Conservation (phyloP, 495 filamentous ascomycete species). For the Annulohypoxylon maeteangense region DNA sequence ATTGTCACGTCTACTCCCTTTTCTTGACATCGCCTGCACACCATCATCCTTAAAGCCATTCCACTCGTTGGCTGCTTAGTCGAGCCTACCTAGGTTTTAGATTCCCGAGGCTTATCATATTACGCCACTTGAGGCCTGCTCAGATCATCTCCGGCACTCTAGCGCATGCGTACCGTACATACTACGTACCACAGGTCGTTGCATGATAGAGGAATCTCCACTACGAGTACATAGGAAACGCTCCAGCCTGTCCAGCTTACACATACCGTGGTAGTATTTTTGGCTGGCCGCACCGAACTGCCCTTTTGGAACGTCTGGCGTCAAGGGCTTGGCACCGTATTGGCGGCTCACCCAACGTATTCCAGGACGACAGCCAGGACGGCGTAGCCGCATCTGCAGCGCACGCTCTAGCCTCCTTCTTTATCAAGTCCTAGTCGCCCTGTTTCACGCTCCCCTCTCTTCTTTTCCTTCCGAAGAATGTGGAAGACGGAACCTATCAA, state of each 20-base stretch:
- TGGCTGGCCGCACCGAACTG: conserved; percentile 34
- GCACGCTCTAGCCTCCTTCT: conserved; percentile 15
- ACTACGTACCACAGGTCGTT: conserved; percentile 10
- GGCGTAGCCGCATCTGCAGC: conserved; percentile 28
- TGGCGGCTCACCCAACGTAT: conserved; percentile 23
- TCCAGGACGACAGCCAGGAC: conserved; percentile 27
- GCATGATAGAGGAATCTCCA: conserved; percentile 39
- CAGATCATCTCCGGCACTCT: conserved; percentile 28
- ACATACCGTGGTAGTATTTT: conserved; percentile 21
- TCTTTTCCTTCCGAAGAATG: conserved; percentile 24
- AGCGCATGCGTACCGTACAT: neutral
- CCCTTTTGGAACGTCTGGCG: conserved; percentile 39
- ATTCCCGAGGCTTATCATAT: conserved; percentile 22
- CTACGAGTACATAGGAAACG: conserved; percentile 16
- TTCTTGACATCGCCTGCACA: neutral
- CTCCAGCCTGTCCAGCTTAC: too few species aligned
- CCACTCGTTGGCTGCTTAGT: conserved; percentile 27
- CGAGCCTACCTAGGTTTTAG: conserved; percentile 16
- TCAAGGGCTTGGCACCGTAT: conserved; percentile 32
- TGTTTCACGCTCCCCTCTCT: conserved; percentile 10
- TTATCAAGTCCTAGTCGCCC: conserved; percentile 31
- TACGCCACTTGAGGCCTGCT: conserved; percentile 25
- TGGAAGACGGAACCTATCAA: conserved; percentile 41
- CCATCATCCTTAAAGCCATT: neutral
- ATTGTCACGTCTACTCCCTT: conserved; percentile 13